Percentiles rank a stretch among this genome's conserved stretches.
phyloP scores from a whole-genome alignment of 2,329 filamentous ascomycete species.

The Sporothrix dimorphospora region DNA sequence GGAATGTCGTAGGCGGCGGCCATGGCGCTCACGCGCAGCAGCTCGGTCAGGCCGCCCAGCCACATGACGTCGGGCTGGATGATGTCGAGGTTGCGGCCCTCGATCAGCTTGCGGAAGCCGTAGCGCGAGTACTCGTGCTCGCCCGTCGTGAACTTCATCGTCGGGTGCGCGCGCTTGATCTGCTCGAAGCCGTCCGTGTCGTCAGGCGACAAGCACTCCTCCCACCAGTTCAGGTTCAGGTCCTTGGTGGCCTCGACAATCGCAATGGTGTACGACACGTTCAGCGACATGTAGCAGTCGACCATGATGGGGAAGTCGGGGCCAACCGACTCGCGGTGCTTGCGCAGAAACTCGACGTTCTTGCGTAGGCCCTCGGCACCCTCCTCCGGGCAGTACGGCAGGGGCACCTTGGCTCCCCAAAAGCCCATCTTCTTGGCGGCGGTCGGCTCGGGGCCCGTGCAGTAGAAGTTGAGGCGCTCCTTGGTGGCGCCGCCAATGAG shows the following conservation, averaged over 20 bases:
- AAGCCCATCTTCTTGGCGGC: constrained; percentile 86
- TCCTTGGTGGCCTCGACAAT: constrained; percentile 81
- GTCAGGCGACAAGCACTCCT: constrained; percentile 89
- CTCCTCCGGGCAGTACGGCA: constrained; percentile 89
- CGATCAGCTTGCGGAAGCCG: constrained; percentile 91
- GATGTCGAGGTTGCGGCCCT: constrained; percentile 89
- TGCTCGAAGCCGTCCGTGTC: constrained; percentile 89
- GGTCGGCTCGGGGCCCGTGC: constrained; percentile 82
- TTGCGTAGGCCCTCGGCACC: constrained; percentile 79
- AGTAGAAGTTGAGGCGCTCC: constrained; percentile 86
- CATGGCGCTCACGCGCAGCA: constrained; percentile 86
- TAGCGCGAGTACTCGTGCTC: constrained; percentile 96
- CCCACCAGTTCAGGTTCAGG: constrained; percentile 95
- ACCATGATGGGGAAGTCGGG: constrained; percentile 93
- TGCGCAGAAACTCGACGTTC: constrained; percentile 85
- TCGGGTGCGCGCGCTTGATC: constrained; percentile 88
- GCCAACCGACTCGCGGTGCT: constrained; percentile 81
- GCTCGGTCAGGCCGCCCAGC: constrained; percentile 89
- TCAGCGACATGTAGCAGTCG: constrained; percentile 96
- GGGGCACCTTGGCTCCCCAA: constrained; percentile 84
- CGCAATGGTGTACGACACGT: constrained; percentile 90
- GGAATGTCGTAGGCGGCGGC: constrained; percentile 92
- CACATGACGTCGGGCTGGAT: constrained; percentile 98
- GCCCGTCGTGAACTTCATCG: constrained; percentile 90
- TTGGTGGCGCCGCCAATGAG: constrained; percentile 90